Base-by-base conservation (phyloP, 176 grass and related monocot genomes). In the Musa beccarii region DNA sequence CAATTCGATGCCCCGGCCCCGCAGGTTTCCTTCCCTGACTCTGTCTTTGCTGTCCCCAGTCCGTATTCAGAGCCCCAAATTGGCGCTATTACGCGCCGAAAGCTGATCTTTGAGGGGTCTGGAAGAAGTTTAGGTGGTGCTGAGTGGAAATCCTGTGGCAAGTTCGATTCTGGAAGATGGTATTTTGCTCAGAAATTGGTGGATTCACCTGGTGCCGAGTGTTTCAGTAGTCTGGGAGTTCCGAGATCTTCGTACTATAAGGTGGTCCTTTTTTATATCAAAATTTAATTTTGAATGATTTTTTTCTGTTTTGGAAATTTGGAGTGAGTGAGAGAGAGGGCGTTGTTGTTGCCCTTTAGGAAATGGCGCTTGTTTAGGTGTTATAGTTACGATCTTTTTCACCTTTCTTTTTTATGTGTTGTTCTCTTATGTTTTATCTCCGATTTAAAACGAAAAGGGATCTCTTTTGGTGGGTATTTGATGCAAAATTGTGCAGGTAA, bases 11-110 rank as follows among this genome's bases (percentile, higher is more conserved):
- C 68, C 34, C 49, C 17, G 68, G 68, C 0, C 43, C 68, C 68
- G 43, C 68, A 20, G 68, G 25, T 70, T 70, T 70, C 68, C 68
- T 70, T 70, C 7, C 11, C 68, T 70, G 68, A 43, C 68, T 51
- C 43, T 70, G 68, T 19, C 43, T 70, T 65, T 26, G 21, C 23
- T 65, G 21, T n/a, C 22, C 9, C 68, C 68, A 21, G 43, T 10
- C 68, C 68, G 51, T 12, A 34, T 70, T 16, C 68, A 10, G 43
- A 9, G 34, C 34, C 8, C 16, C 14, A 50, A 70, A 19, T 10
- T 70, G 43, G 16, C 16, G 68, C 68, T 12, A 6, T 50, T 29
- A 25, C 25, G 7, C 43, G 16, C 49, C 16, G 13, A 43, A 69
- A 51, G 68, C 68, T 51, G 29, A 49, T 7, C 43, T 51, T 65